Conservation (phyloP, 352 stramenopile genomes). For the Pythium dissotocum region DNA sequence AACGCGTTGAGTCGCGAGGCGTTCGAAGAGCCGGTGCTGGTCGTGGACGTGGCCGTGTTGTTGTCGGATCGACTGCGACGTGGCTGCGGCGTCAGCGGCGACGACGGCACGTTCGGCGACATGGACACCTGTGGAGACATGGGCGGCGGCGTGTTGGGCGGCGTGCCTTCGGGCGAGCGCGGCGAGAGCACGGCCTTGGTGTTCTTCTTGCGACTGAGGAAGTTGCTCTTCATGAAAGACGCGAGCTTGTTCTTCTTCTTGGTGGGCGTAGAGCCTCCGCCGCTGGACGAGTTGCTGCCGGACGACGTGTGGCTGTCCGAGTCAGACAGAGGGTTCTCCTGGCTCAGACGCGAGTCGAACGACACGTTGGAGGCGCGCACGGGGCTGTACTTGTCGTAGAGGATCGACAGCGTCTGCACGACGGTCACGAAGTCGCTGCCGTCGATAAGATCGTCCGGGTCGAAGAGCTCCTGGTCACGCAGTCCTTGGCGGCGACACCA, state of each 20-base stretch:
- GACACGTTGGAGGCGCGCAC: slow-evolving; percentile 33
- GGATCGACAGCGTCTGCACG: slow-evolving; percentile 75
- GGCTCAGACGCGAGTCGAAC: slow-evolving; percentile 45
- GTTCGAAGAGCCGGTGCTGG: slow-evolving; percentile 39
- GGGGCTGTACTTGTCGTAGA: slow-evolving; percentile 81
- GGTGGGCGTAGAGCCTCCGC: slow-evolving; percentile 38
- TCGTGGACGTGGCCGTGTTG: slow-evolving; percentile 34
- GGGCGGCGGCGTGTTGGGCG: slow-evolving; percentile 53
- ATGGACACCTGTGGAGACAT: slow-evolving; percentile 47
- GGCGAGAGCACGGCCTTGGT: slow-evolving; percentile 20
- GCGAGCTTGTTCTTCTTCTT: slow-evolving; percentile 79
- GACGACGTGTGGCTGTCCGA: slow-evolving; percentile 63
- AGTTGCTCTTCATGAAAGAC: slow-evolving; percentile 80
- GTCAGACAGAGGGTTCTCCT: slow-evolving; percentile 65
- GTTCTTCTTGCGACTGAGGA: slow-evolving; percentile 68
- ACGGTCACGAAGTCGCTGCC: slow-evolving; percentile 61
- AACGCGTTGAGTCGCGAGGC: slow-evolving; percentile 73
- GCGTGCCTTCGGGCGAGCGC: slow-evolving; percentile 48
- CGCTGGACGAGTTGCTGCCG: slow-evolving; percentile 52
- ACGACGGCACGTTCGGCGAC: slow-evolving; percentile 40
- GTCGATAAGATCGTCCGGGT: slow-evolving; percentile 78
- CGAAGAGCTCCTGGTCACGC: slow-evolving; percentile 73
- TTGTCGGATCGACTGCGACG: slow-evolving; percentile 29
- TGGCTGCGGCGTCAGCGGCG: slow-evolving; percentile 25
- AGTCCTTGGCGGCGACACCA: slow-evolving; percentile 77